Percentiles rank a stretch among this genome's conserved stretches.
These are phyloP conservation scores for Plasmodium yoelii DNA, from an alignment of 169 alveolate genomes.

Conservation along the genomic window DNA sequence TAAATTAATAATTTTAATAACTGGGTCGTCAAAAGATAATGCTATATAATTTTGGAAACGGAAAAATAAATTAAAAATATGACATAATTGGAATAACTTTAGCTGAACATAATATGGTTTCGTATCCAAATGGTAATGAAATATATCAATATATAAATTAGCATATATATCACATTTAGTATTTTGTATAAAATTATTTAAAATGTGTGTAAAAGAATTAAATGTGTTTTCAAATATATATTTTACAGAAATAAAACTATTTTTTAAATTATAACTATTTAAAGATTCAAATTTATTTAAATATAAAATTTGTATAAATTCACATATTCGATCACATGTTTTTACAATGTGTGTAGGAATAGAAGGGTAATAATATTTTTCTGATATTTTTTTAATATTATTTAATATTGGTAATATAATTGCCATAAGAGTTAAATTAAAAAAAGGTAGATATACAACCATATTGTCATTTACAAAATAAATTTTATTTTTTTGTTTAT, in stretches of 20 bases:
- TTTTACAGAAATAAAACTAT: slow-evolving; percentile 34
- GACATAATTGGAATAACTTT: slow-evolving; percentile 61
- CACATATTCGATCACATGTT: slow-evolving; percentile 20
- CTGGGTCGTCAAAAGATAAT: slow-evolving; percentile 62
- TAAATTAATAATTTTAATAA: slow-evolving; percentile 24
- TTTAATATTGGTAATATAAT: slow-evolving; percentile 33
- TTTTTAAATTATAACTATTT: slow-evolving; percentile 11
- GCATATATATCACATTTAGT: slow-evolving; percentile 39
- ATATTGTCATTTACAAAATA: slow-evolving; percentile 17
- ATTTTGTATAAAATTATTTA: slow-evolving; percentile 6
- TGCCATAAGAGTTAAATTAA: slow-evolving; percentile 47
- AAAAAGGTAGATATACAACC: slow-evolving; percentile 51
- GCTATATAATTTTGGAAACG: slow-evolving; percentile 50
- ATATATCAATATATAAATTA: slow-evolving; percentile 13
- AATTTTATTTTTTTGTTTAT: slow-evolving; percentile 12
- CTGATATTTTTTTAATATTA: slow-evolving; percentile 12
- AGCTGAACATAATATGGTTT: slow-evolving; percentile 25
- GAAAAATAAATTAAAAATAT: slow-evolving; percentile 49
- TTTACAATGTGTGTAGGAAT: slow-evolving; percentile 12
- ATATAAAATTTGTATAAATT: slow-evolving; percentile 38
- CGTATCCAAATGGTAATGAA: slow-evolving; percentile 20
- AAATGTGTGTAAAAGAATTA: slow-evolving; percentile 6
- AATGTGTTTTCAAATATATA: slow-evolving; percentile 45
- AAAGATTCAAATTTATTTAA: slow-evolving; percentile 43
- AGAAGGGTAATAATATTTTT: slow-evolving; percentile 21